These are phyloP conservation scores for Umbellularia californica DNA, from an alignment of 164 flowering plant species.

Conservation along the genomic window DNA sequence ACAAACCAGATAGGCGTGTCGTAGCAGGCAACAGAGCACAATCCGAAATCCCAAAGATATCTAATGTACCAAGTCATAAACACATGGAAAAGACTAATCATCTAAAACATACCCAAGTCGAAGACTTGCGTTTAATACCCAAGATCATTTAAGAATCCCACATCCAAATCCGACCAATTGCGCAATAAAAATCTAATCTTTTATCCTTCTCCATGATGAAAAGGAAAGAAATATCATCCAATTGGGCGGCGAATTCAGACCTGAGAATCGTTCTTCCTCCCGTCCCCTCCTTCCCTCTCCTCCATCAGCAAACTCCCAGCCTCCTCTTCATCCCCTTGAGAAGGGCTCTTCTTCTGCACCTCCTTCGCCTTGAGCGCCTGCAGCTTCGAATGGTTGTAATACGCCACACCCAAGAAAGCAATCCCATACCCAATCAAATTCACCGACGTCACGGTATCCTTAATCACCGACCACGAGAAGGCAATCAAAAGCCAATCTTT, in stretches of 20 bases:
- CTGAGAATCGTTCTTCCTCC: slow-evolving; percentile 1
- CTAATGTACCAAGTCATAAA: not conserved
- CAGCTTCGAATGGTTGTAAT: slow-evolving; percentile 24
- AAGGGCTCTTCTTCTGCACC: slow-evolving; percentile 23
- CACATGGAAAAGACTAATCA: not conserved
- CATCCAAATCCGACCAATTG: not conserved
- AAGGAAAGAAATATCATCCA: too few relatives aligned
- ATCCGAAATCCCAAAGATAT: not conserved
- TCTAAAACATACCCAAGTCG: not conserved
- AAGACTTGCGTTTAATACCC: not conserved
- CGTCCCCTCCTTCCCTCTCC: slow-evolving; percentile 4
- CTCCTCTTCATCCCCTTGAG: slow-evolving; percentile 16
- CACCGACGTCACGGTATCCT: slow-evolving; percentile 22
- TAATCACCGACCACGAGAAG: slow-evolving; percentile 26
- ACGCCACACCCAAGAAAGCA: slow-evolving; percentile 26
- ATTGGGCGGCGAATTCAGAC: too few relatives aligned
- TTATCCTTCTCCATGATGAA: not conserved
- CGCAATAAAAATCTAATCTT: not conserved
- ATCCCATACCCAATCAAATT: slow-evolving; percentile 28
- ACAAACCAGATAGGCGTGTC: not conserved
- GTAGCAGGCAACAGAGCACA: too few relatives aligned
- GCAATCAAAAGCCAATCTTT: slow-evolving; percentile 31
- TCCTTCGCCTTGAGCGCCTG: slow-evolving; percentile 27
- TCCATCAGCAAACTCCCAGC: slow-evolving; percentile 16
- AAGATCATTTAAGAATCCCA: not conserved